Evolutionary conservation across 106 monocot genomes (phyloP), one percentile per base, ranked within the genome.

Genomic region (Dendrobium officinale): DNA sequence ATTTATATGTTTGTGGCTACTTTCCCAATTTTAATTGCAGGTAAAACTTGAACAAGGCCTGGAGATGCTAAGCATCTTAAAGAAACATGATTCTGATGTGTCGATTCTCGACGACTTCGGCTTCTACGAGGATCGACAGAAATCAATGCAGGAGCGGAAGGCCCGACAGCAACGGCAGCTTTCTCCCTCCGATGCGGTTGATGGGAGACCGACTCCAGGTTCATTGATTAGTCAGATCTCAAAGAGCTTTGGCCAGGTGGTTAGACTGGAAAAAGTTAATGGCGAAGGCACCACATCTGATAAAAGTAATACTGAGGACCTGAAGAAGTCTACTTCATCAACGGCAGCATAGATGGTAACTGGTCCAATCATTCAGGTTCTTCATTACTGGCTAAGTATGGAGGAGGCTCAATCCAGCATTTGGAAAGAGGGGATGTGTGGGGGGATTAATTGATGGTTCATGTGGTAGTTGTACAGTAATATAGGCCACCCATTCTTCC

Each of bases 91-190:
- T 79, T 81, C 83, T 43, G 89, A 89, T 2, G 24, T 82, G 67
- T 93, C 93, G 16, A 89, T 97, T 41, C 94, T 97, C 24, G 92
- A 97, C 72, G 96, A 97, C 67, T 97, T 97, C 18, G 86, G 83
- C 19, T 97, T 94, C 79, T 97, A 97, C 11, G 96, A 97, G 79
- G 90, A 91, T 41, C 78, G 96, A 18, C 83, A 97, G 85, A 97
- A 89, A 81, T 89, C 90, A 19, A 92, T 97, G 92, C 92, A 89
- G 82, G 92, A 97, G 84, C 88, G 89, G 48, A 90, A 86, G 77
- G 84, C 83, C 15, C 20, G 72, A 41, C 87, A 76, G 6, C 76
- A 76, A 15, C 48, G 6, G 10, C 74, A 85, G 75, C 86, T 87
- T 33, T 67, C 80, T 31, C 66, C 80, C 6, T 31, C 64, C 22